Conservation (phyloP, 2,329 filamentous ascomycete species). For the Talaromyces pinophilus region DNA sequence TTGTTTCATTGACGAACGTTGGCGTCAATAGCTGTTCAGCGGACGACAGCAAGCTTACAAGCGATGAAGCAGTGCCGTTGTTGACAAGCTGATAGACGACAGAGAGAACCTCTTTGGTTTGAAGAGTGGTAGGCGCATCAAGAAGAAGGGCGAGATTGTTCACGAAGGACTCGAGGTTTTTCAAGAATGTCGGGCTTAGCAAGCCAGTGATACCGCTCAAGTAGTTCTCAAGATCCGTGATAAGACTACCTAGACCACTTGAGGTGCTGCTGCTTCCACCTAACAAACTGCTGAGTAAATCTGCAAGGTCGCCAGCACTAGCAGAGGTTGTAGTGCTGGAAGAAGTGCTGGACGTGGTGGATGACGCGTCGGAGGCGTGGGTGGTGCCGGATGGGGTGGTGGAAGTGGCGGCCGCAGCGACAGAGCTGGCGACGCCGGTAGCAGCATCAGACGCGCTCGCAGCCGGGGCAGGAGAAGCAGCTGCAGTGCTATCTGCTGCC, state of each 20-base stretch:
- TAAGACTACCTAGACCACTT: constrained; percentile 17
- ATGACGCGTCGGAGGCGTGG: constrained; percentile 3
- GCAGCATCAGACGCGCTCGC: constrained; percentile 8
- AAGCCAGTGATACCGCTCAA: constrained; percentile 29
- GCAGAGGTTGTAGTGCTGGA: constrained; percentile 15
- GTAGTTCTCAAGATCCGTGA: constrained; percentile 22
- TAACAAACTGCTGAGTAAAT: constrained; percentile 13
- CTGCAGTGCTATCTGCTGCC: constrained; percentile 12
- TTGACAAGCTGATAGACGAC: constrained; percentile 19
- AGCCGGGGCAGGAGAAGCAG: constrained; percentile 3
- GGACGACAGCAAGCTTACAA: constrained; percentile 13
- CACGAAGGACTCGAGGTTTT: constrained; percentile 38
- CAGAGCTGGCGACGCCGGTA: constrained; percentile 3
- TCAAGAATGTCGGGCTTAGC: constrained; percentile 33
- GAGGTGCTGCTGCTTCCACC: constrained; percentile 14
- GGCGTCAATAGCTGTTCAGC: constrained; percentile 21
- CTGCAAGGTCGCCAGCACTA: constrained; percentile 15
- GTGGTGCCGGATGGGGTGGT: constrained; percentile 2
- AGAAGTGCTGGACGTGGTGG: neutral
- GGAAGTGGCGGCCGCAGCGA: constrained; percentile 7
- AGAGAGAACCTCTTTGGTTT: constrained; percentile 29
- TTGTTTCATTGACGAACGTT: constrained; percentile 24
- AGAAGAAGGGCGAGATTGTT: constrained; percentile 37
- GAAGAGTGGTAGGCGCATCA: constrained; percentile 35
- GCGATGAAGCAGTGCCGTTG: constrained; percentile 16